A percentile compares a stretch with the other conserved stretches of the same genome.
Conservation (phyloP, 768 basidiomycete species). For the Lyophyllum decastes region DNA sequence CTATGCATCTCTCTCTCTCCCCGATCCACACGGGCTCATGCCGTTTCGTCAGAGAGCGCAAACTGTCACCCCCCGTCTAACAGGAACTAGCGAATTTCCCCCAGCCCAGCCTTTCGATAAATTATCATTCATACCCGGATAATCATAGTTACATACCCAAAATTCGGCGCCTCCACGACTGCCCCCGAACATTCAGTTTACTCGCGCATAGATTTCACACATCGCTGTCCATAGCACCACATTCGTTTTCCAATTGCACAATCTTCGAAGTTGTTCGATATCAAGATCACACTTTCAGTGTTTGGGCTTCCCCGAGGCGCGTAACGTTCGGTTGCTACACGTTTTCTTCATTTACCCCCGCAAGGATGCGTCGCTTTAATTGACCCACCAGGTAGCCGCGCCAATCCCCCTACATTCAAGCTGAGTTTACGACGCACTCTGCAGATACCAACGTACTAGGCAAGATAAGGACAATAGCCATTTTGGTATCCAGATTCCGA, state of each 20-base stretch:
- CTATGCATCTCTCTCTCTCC: not conserved
- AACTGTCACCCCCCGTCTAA: conserved; percentile 17
- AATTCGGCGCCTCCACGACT: not conserved
- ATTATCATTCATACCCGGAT: not conserved
- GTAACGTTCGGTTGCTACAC: not conserved
- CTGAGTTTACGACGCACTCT: not conserved
- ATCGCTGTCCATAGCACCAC: not conserved
- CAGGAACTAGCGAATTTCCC: not conserved
- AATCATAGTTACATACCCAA: not conserved
- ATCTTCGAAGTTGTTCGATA: not conserved
- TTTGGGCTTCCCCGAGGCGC: not conserved
- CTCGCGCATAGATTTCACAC: not conserved
- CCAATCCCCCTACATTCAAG: not conserved
- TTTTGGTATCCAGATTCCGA: not conserved
- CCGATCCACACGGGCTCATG: not conserved
- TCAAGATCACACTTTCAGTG: not conserved
- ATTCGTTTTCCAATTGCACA: not conserved
- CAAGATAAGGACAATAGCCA: too few species aligned
- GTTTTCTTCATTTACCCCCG: too few species aligned
- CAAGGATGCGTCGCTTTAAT: not conserved
- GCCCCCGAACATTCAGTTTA: not conserved
- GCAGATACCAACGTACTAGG: too few species aligned
- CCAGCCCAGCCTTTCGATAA: not conserved
- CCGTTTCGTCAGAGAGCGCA: conserved; percentile 18
- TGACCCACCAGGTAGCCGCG: not conserved